Evolutionary conservation across 2,329 filamentous ascomycete species (phyloP), one percentile per base, ranked within the genome.

Genomic region (Macrophomina pseudophaseolina): DNA sequence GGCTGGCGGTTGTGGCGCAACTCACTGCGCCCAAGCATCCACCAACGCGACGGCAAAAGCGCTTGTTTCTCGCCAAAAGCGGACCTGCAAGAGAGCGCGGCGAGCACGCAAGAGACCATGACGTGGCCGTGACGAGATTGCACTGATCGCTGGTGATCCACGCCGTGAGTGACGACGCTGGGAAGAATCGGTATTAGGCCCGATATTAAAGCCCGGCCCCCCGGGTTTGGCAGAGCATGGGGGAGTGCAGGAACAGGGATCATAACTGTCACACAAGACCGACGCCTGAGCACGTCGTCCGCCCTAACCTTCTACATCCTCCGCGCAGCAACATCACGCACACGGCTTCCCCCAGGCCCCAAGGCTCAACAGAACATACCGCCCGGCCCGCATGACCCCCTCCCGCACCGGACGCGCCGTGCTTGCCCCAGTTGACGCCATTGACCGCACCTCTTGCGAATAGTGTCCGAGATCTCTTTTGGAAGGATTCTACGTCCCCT

Each of bases 381-480:
- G 33, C 11, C 49, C 59, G 38, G 38, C 60, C 35, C 60, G 60
- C 60, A 53, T 64, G 60, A 64, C 60, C 60, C 30, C 23, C 46
- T 16, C 28, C 35, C 38, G 53, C 53, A 8, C 18, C n/a, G 52
- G 33, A 33, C 14, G 52, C 52, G 52, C 52, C 52, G 52, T 18
- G 32, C 30, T 35, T 32, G 53, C 40, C 51, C 63, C 48, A n/a
- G 52, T 56, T 65, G 63, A 65, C 63, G 63, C 52, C 42, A 56
- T 56, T 38, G 32, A 56, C 63, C 63, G 52, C 42, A 35, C 28
- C 52, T 58, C 33, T 65, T 65, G 63, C 63, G 52, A 65, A 62
- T 62, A 38, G 58, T n/a, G 33, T 38, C 12, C 58, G 46, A 62
- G 44, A 62, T 62, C 58, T 62, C 30, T 18, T 44, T 49, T 3